Evolutionary conservation across 2,329 filamentous ascomycete genomes (phyloP), one percentile per base, ranked within the genome.

Genomic region (Cladophialophora carrionii): DNA sequence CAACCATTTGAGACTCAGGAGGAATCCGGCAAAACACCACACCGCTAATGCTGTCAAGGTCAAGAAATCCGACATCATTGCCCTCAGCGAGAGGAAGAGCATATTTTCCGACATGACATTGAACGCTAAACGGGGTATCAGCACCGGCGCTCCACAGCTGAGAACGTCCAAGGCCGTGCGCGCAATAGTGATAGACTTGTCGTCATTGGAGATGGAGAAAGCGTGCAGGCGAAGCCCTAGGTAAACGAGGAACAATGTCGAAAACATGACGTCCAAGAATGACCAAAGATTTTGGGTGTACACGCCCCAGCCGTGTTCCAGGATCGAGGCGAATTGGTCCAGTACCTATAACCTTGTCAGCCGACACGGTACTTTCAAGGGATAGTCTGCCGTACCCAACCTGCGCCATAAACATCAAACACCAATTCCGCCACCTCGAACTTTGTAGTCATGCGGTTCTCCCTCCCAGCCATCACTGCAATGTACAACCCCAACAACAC

Each of bases 261-360:
- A 84, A 72, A 94, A 96, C 4, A 86, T 87, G 54, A 94, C 87
- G 74, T 95, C 91, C 17, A 96, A 83, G 72, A 96, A 95, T 0
- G 90, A 92, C 91, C 91, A 96, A 3, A 96, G 79, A 71, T 95
- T 94, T 75, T 96, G 90, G 0, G 91, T 92, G 73, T 95, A 93
- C 1, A 95, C 91, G 64, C 87, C 85, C 90, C 90, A 87, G 57
- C 85, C 83, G 73, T 95, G 91, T 69, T 91, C 90, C 17, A 91
- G 76, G 31, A 92, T 88, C 0, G 90, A 91, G 1, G 89, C 88
- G 72, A 91, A 86, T 72, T 92, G 89, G 73, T 94, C 90, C 34
- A 93, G 78, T 14, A 71, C 61, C 69, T 70, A 32, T n/a, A 17
- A n/a, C n/a, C n/a, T 53, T 17, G 57, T 60, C 57, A 60, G 57